These are phyloP conservation scores for Trichomonas vaginalis DNA, from an alignment of 208 protist species.

Conservation along the genomic window DNA sequence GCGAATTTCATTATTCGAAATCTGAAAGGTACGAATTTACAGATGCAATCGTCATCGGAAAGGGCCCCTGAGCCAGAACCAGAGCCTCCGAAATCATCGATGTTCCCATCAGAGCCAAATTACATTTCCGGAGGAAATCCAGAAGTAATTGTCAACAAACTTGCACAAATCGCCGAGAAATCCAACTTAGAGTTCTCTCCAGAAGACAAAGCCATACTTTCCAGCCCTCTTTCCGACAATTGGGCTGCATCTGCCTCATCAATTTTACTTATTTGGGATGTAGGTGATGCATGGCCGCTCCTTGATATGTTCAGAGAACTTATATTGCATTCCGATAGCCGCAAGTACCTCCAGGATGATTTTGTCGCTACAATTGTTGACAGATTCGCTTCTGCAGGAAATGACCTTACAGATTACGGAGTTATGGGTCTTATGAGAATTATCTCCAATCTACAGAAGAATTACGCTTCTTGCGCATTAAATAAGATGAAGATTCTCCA, in stretches of 20 bases:
- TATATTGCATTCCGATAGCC: not conserved
- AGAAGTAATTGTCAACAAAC: not conserved
- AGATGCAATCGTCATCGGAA: not conserved
- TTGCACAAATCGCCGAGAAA: not conserved
- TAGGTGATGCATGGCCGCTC: not conserved
- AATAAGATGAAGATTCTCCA: not conserved
- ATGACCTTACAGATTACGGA: not conserved
- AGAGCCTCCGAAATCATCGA: not conserved
- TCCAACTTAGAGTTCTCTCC: not conserved
- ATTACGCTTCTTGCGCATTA: not conserved
- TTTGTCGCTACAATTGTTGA: not conserved
- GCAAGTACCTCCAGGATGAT: not conserved
- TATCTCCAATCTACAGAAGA: not conserved
- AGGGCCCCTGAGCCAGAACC: not conserved
- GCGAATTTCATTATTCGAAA: not conserved
- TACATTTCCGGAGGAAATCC: no score
- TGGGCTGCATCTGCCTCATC: no score
- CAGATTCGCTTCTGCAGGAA: no score
- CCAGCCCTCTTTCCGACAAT: not conserved
- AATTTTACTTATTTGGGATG: not conserved
- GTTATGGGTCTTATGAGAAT: not conserved
- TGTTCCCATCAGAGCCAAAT: not conserved
- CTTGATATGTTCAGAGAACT: not conserved
- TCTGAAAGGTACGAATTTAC: not conserved
- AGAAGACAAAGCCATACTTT: not conserved